These are phyloP conservation scores for Penicillium sp. DNA, from an alignment of 2,329 filamentous ascomycete genomes.

Conservation along the genomic window DNA sequence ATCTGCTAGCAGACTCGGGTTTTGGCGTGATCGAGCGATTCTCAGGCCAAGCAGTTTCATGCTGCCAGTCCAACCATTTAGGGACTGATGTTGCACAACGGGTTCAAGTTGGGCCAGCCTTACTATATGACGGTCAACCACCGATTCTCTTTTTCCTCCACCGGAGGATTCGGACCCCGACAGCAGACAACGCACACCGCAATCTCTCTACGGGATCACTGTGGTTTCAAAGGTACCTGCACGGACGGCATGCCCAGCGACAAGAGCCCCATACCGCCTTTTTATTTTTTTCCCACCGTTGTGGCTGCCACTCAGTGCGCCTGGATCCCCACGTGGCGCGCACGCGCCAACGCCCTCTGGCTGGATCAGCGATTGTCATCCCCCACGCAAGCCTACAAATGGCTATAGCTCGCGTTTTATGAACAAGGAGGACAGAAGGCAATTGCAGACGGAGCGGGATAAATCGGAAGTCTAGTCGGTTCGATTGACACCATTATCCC, in stretches of 20 bases:
- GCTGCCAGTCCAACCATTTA: background rate
- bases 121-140: background rate
- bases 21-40: conserved; percentile 24
- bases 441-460: background rate
- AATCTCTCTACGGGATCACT: background rate
- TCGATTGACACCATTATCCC: background rate
- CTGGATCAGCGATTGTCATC: background rate
- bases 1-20: conserved; percentile 32
- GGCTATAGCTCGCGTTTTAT: conserved; percentile 6
- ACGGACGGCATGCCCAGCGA: conserved; percentile 6
- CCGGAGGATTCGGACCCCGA: background rate
- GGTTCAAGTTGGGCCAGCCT: background rate
- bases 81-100: background rate
- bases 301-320: conserved; percentile 11
- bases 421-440: background rate
- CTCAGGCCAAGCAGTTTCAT: background rate
- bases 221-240: conserved; percentile 7
- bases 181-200: conserved; percentile 13
- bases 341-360: background rate
- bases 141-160: background rate
- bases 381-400: background rate
- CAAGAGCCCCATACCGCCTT: conserved; percentile 14
- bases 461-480: background rate
- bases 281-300: background rate
- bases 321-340: conserved; percentile 19